Evolutionary conservation across 2,329 filamentous ascomycete species (phyloP), one percentile per base, ranked within the genome.

Genomic region (Xylaria sp.): DNA sequence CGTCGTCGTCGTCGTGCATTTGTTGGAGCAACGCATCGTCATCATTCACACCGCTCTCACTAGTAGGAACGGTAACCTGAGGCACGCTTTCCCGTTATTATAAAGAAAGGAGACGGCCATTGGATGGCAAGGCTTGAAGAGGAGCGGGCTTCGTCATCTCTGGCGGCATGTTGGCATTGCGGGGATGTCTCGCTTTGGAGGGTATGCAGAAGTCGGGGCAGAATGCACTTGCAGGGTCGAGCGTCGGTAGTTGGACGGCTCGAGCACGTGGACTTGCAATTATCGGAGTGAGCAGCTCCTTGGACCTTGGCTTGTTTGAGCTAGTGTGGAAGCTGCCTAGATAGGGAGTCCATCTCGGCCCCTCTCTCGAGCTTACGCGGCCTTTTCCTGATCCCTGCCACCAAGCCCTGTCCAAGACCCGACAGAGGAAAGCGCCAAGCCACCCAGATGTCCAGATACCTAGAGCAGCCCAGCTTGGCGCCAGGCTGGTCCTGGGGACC

Each of bases 321-420:
- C 42, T 33, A 50, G 42, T 54, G 45, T 22, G 22, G 42, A 20
- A 44, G n/a, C 42, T 44, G 42, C 42, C 42, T 44, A 44, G 42
- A 44, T 44, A 31, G 45, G 36, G 10, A 44, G 29, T 38, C 60
- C 60, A 39, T 56, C 27, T 36, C 44, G 53, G 50, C 61, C 53
- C 60, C 65, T 73, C 69, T 67, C 73, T 73, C 69, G 71, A 72
- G 75, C 74, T 79, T 76, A 79, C 77, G 77, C 77, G 77, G 76
- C 77, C 77, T 67, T 76, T 70, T 74, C 73, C 73, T 20, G 13
- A 72, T 72, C 69, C 66, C 69, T 72, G 73, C 20, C 50, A 38
- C 44, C 45, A 49, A 27, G 20, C 17, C n/a, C 42, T 44, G 7
- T 29, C 45, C 47, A 50, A 47, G 47, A n/a, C 27, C 47, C 27